Base-by-base conservation (phyloP, 106 monocot genomes). In the Acanthochlamys bracteata region DNA sequence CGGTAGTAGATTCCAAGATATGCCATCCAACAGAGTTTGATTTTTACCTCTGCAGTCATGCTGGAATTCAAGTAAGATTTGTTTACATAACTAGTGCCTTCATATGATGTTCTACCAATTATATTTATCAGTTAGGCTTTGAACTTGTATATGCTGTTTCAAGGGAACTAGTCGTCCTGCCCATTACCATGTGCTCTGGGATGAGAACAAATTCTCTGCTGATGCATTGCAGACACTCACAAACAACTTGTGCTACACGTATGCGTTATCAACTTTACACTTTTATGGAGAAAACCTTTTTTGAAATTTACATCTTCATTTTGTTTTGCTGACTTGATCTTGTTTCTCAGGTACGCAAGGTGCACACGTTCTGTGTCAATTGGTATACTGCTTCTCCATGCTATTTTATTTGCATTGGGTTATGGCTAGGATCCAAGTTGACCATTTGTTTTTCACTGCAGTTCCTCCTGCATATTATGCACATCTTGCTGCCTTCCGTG, bases 381-480 rank as follows among this genome's bases (percentile, higher is more conserved):
- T 17, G 90, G 90, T 90, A 69, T 63, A 73, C 39, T 57, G 1
- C 20, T 4, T 41, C 4, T 20, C 19, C 7, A 23, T 57, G 0
- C 9, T 20, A 57, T 19, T 26, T 52, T 25, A 41, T 23, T 55
- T 10, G 24, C 10, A 55, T 26, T 11, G 12, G 24, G 11, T 25
- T 49, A 0, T 17, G 16, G 14, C 22, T 62, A 12, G 47, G 65
- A 57, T 11, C 53, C 22, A 56, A 55, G 61, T 13, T 51, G 51
- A 22, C 25, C n/a, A 51, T 41, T 33, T 33, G 33, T 33, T 22
- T 46, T 11, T 46, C 21, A 25, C 23, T 58, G 61, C 60, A 93
- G 93, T 94, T 55, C 94, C 94, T 10, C 94, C 94, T 53, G 94
- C 90, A n/a, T 94, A 94, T 53, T 94, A 90, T 39, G 94, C 94